phyloP scores from a whole-genome alignment of 1,284 basidiomycete genomes.

The Volvariella surrecta region DNA sequence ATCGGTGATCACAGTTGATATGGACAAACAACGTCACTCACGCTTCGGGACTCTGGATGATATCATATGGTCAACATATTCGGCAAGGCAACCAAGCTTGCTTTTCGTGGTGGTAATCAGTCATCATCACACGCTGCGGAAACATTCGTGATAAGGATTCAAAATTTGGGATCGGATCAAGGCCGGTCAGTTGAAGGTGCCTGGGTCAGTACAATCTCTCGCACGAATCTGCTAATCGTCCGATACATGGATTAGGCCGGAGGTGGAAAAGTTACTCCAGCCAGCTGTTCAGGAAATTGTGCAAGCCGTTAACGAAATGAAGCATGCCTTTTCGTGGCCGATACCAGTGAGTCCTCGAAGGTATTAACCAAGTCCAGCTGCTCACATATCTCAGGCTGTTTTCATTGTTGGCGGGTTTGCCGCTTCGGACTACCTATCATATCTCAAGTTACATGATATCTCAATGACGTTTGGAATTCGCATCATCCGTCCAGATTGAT shows the following conservation, averaged over 20 bases:
- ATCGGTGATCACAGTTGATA: neutral
- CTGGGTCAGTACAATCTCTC: conserved; percentile 6
- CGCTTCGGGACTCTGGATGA: conserved; percentile 5
- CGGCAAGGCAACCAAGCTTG: conserved; percentile 7
- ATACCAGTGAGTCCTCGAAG: conserved; percentile 4
- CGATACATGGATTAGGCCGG: neutral
- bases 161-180: conserved; percentile 12
- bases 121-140: conserved; percentile 6
- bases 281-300: conserved; percentile 6
- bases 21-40: conserved; percentile 4
- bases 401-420: conserved; percentile 5
- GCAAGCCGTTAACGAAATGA: conserved; percentile 1
- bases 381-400: neutral
- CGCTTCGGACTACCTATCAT: conserved; percentile 27
- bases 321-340: neutral
- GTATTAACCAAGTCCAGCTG: too few species aligned
- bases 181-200: conserved; percentile 8
- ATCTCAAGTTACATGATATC: conserved; percentile 19
- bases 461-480: conserved; percentile 18
- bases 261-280: conserved; percentile 4
- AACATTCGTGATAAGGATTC: conserved; percentile 23
- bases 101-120: conserved; percentile 1
- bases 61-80: conserved; percentile 8
- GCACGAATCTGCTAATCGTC: neutral
- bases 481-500: conserved; percentile 29